Percentiles rank a stretch among this genome's conserved stretches.
Conservation (phyloP, 2,329 filamentous ascomycete genomes). For the Alternaria metachromatica region DNA sequence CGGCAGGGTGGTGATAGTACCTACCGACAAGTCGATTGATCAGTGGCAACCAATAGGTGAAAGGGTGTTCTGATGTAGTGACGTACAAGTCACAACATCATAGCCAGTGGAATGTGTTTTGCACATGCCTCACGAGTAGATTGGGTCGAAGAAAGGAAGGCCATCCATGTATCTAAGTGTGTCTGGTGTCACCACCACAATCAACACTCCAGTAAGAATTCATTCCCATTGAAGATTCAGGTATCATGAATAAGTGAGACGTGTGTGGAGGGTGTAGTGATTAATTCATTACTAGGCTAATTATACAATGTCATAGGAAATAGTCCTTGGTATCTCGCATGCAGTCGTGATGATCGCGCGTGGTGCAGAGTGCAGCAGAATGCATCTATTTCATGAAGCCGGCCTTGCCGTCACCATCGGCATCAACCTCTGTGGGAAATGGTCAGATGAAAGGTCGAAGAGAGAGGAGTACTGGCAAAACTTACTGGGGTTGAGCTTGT, state of each 20-base stretch:
- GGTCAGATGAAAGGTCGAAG: neutral
- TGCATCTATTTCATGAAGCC: conserved; percentile 60
- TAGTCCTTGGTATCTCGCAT: conserved; percentile 13
- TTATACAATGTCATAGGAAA: conserved; percentile 16
- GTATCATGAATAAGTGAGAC: neutral
- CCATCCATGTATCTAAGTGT: neutral
- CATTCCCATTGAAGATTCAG: neutral
- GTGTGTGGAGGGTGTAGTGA: neutral
- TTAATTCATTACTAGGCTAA: conserved; percentile 14
- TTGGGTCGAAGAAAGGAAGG: neutral
- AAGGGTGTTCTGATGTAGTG: conserved; percentile 27
- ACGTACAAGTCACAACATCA: neutral
- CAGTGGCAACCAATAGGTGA: conserved; percentile 48
- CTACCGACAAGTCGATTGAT: conserved; percentile 46
- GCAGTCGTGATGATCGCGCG: conserved; percentile 6
- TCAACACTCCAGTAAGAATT: neutral
- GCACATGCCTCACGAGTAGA: neutral
- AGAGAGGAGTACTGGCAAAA: neutral
- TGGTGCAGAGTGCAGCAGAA: conserved; percentile 31
- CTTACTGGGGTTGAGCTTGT: conserved; percentile 61
- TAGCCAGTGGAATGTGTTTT: neutral
- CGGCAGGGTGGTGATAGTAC: conserved; percentile 50
- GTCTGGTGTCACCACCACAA: neutral
- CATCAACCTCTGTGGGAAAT: conserved; percentile 46
- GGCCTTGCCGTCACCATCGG: conserved; percentile 63